Evolutionary conservation across 2,329 filamentous ascomycete species (phyloP).

Genomic region (Macrophomina tecta): DNA sequence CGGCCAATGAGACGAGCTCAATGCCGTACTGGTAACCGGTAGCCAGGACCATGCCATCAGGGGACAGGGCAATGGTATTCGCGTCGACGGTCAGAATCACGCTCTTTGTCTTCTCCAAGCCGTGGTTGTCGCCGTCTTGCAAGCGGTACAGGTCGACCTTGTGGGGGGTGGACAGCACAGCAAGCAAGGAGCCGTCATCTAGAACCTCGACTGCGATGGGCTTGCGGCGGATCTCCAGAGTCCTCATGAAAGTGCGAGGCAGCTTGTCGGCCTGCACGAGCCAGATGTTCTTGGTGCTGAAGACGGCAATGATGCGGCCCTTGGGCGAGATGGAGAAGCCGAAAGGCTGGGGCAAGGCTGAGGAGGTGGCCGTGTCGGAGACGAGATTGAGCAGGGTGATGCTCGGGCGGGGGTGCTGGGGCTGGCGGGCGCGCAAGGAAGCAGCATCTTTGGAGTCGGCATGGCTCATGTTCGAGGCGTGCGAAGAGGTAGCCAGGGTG

Average conservation of each 20-base stretch:
- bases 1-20: conserved; percentile 78
- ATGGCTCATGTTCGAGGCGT: conserved; percentile 25
- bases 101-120: conserved; percentile 72
- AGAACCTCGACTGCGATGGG: conserved; percentile 72
- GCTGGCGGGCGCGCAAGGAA: conserved; percentile 5
- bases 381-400: conserved; percentile 46
- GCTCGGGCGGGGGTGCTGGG: conserved; percentile 38
- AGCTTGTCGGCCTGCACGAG: conserved; percentile 45
- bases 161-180: conserved; percentile 80
- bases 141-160: conserved; percentile 88
- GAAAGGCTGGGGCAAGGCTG: conserved; percentile 46
- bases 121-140: conserved; percentile 45
- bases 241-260: conserved; percentile 44
- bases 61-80: conserved; percentile 78
- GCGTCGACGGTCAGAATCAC: conserved; percentile 80
- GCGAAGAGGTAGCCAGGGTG: conserved; percentile 23
- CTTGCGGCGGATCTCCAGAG: conserved; percentile 45
- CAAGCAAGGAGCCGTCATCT: conserved; percentile 77
- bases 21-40: conserved; percentile 89
- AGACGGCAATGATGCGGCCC: conserved; percentile 45
- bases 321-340: conserved; percentile 46
- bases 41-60: conserved; percentile 80
- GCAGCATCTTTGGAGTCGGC: conserved; percentile 21
- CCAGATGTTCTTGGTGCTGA: conserved; percentile 46
- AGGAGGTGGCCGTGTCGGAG: conserved; percentile 46